Conservation (phyloP, 78 protist genomes). For the Parvularia atlantis region DNA sequence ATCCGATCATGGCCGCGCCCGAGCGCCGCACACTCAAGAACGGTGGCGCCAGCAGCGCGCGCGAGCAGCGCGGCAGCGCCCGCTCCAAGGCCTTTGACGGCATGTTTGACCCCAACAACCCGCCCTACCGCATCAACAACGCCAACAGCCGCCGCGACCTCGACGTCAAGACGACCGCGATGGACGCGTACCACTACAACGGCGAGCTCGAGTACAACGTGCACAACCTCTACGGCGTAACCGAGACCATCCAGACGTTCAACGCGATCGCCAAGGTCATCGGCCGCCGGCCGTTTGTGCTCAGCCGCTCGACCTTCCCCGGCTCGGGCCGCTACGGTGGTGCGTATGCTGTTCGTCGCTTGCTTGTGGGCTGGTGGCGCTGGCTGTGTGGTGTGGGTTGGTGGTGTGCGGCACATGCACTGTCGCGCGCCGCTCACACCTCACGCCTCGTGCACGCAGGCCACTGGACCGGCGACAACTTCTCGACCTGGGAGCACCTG, state of each 20-base stretch:
- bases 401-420: no score
- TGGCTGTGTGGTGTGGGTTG: no score
- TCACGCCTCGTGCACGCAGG: not conserved
- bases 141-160: conserved; percentile 1
- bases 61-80: not conserved
- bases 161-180: conserved; percentile 24
- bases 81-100: not conserved
- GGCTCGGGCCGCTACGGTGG: conserved; percentile 41
- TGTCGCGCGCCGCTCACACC: no score
- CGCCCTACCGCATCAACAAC: conserved; percentile 16
- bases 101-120: conserved; percentile 37
- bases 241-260: conserved; percentile 47
- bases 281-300: conserved; percentile 40
- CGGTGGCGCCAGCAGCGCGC: no score
- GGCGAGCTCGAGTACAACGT: conserved; percentile 31
- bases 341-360: no score
- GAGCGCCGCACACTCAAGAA: no score
- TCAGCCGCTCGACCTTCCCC: conserved; percentile 60
- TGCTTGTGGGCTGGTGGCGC: no score
- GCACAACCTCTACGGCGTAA: conserved; percentile 51
- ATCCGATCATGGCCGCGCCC: not conserved
- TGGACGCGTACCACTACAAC: conserved; percentile 19
- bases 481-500: conserved; percentile 25
- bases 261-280: conserved; percentile 25
- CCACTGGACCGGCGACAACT: conserved; percentile 64